These are phyloP conservation scores for Salix brachista DNA, from an alignment of 345 rosid species.

Conservation along the genomic window DNA sequence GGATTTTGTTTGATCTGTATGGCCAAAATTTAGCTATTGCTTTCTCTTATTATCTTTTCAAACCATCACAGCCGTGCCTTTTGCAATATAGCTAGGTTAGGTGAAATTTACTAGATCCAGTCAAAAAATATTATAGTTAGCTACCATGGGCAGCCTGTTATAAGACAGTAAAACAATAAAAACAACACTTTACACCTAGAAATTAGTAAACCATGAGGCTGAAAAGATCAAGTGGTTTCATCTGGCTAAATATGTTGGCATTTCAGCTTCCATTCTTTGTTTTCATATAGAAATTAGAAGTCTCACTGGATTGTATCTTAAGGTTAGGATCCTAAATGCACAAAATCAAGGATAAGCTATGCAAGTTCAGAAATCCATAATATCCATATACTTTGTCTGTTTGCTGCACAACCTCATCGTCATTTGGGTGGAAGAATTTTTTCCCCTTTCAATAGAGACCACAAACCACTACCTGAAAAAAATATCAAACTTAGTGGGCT, in stretches of 20 bases:
- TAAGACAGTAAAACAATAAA: background rate
- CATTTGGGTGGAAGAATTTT: slow-evolving; percentile 77
- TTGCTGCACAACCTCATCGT: slow-evolving; percentile 61
- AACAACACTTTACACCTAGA: background rate
- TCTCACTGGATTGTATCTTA: background rate
- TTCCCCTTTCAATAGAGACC: slow-evolving; percentile 76
- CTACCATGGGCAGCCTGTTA: background rate
- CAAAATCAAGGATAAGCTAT: background rate
- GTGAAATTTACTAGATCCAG: too few species aligned
- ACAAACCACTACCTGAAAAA: slow-evolving; percentile 79
- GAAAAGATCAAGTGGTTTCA: background rate
- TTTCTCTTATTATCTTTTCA: too few species aligned
- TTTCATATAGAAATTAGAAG: background rate
- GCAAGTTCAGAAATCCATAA: slow-evolving; percentile 9
- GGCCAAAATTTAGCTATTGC: too few species aligned
- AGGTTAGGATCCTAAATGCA: background rate
- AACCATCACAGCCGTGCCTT: too few species aligned
- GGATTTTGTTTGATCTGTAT: too few species aligned
- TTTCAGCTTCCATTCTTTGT: background rate
- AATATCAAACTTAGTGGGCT: slow-evolving; percentile 2
- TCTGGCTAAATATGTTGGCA: background rate
- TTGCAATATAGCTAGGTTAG: too few species aligned
- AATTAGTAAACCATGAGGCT: background rate
- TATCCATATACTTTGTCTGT: slow-evolving; percentile 58
- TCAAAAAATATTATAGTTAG: background rate